These are phyloP conservation scores for Cryptosporidium muris DNA, from an alignment of 169 alveolate species.

Conservation along the genomic window DNA sequence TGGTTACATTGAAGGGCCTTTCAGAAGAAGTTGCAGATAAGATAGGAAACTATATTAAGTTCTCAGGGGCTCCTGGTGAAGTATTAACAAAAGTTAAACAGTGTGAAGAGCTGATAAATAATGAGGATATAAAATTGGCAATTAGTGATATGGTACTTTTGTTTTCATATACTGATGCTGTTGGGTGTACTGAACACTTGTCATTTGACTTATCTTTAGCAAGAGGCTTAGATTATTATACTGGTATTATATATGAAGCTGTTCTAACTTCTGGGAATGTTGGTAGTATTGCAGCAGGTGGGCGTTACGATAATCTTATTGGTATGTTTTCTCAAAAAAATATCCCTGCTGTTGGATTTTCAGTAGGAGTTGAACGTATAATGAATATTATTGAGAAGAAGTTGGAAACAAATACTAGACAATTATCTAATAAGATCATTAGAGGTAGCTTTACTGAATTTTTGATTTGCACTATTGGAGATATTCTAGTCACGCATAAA, in stretches of 20 bases:
- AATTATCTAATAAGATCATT: background rate
- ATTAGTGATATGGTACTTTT: slow-evolving; percentile 80
- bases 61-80: slow-evolving; percentile 83
- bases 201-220: slow-evolving; percentile 92
- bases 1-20: slow-evolving; percentile 89
- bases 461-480: slow-evolving; percentile 56
- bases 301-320: slow-evolving; percentile 94
- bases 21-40: slow-evolving; percentile 82
- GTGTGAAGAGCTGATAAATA: slow-evolving; percentile 33
- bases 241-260: slow-evolving; percentile 95
- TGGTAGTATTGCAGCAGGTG: slow-evolving; percentile 98
- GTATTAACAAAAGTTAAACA: slow-evolving; percentile 76
- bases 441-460: slow-evolving; percentile 55
- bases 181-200: slow-evolving; percentile 47
- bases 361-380: slow-evolving; percentile 94
- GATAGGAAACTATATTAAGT: slow-evolving; percentile 83
- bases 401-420: slow-evolving; percentile 30
- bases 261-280: slow-evolving; percentile 85
- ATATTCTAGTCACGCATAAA: slow-evolving; percentile 21
- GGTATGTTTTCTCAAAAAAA: slow-evolving; percentile 88
- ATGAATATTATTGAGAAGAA: slow-evolving; percentile 86
- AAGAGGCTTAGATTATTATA: slow-evolving; percentile 96
- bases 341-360: slow-evolving; percentile 95
- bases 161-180: slow-evolving; percentile 72
- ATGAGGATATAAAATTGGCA: slow-evolving; percentile 76